Evolutionary conservation across 176 grass and related monocot species (phyloP).

Genomic region (Oryza meyeriana): DNA sequence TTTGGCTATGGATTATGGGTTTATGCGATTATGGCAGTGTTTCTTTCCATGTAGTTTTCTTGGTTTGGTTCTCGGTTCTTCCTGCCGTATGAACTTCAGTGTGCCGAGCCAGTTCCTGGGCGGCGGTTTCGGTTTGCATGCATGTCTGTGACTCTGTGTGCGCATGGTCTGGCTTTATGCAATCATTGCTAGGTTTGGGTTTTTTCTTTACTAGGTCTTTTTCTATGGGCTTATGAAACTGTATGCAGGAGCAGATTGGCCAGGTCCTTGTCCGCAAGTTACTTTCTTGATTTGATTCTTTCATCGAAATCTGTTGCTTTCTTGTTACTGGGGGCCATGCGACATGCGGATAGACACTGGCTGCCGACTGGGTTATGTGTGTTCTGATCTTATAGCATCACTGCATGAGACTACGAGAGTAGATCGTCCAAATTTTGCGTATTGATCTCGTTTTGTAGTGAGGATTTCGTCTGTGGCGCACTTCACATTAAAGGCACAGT

Average conservation of each 20-base stretch:
- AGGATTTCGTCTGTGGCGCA: not conserved
- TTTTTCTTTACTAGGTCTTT: conserved; percentile 40
- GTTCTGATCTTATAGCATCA: not conserved
- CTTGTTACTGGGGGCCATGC: conserved; percentile 7
- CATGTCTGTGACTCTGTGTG: conserved; percentile 11
- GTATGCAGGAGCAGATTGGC: conserved; percentile 25
- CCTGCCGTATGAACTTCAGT: not conserved
- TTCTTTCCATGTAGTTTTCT: conserved; percentile 20
- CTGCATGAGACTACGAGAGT: not conserved
- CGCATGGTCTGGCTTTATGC: conserved; percentile 22
- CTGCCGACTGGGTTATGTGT: not conserved
- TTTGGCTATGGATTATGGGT: not conserved
- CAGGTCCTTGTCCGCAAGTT: conserved; percentile 44
- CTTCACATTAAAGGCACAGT: not conserved
- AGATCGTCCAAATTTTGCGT: not conserved
- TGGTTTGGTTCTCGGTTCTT: conserved; percentile 10
- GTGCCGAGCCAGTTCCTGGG: conserved; percentile 15
- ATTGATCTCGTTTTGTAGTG: not conserved
- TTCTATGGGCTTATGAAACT: conserved; percentile 38
- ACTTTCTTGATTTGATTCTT: conserved; percentile 36
- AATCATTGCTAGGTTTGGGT: conserved; percentile 26
- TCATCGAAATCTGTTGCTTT: conserved; percentile 11
- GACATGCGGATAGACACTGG: not conserved
- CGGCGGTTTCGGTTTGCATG: conserved; percentile 40
- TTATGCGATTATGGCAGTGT: too few relatives aligned